Evolutionary conservation across 169 alveolate genomes (phyloP), one percentile per base, ranked within the genome.

Genomic region (Cryptosporidium ubiquitum): DNA sequence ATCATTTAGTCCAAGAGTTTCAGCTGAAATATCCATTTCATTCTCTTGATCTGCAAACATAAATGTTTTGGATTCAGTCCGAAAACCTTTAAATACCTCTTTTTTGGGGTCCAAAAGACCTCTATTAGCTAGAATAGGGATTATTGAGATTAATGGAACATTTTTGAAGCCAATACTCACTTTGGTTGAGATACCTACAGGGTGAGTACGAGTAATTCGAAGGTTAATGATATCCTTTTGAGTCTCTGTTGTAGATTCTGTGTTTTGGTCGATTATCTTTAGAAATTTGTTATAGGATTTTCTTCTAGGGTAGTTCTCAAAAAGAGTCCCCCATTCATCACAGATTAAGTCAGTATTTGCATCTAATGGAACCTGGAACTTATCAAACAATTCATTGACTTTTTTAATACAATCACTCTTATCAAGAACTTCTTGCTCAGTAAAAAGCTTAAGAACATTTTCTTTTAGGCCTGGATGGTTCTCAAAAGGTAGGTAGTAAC

Each of bases 261-360:
- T 2, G 51, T 66, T 37, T 66, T 29, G 31, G 33, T 12, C 5
- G 3, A 66, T 66, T 66, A 33, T 14, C 18, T n/a, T 26, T 12
- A 3, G 18, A 0, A 69, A 3, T 69, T 55, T 55, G 29, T 20
- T 79, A 23, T 79, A 37, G 40, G 47, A 40, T 1, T 79, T 52
- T 26, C 20, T 69, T 33, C 51, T 40, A 6, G 89, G 89, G 29
- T 37, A 61, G 55, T 79, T 61, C n/a, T 79, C 89, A 37, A 66
- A 79, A 18, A 61, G 69, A 31, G 68, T 61, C 40, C 58, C 42
- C 89, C 89, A 79, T 79, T 39, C 73, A 16, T 64, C 68, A 29
- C 89, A 79, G 5, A 79, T 61, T 31, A 64, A 26, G 7, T 79
- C 51, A 3, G 40, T n/a, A 3, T 18, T 79, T 12, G 51, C 42